Evolutionary conservation across 1,139 yeast genomes (phyloP), one percentile per base, ranked within the genome.

Genomic region (Pichia sp.): DNA sequence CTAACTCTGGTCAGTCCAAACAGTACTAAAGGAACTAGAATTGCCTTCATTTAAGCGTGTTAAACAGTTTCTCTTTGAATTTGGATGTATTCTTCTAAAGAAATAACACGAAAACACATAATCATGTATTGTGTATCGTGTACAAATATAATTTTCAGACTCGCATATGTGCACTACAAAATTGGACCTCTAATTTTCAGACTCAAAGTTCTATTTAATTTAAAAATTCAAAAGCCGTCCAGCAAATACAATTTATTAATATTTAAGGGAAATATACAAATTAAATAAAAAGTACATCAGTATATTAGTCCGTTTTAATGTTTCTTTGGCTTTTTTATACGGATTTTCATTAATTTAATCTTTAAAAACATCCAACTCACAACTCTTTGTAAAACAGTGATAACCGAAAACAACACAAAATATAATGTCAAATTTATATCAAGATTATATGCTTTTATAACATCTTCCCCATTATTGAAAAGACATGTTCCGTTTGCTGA

Each of bases 401-500:
- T 64, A n/a, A 71, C 67, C 1, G 67, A 58, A 25, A 68, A 56
- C 18, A 72, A 61, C 9, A 71, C 66, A 45, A 69, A 59, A 40
- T 69, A 69, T 28, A 69, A 57, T 36, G 59, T 52, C 46, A 55
- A 45, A 45, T 63, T 53, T 18, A 58, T 54, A 9, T 65, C 58
- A 38, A 81, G 56, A 2, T 71, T 65, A 53, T 76, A 81, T 10
- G 65, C 62, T 4, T 70, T 66, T 44, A 80, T 59, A 2, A 81
- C 81, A 25, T 73, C 71, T 31, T 66, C 64, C 1, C 86, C 87
- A 4, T 71, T 72, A 5, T 65, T 58, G 51, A 77, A 70, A 5
- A 68, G 56, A 57, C 86, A 81, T 7, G 43, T 18, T 4, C 59
- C 58, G 50, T 55, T 56, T n/a, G 53, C 43, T 27, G 54, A 45